A percentile compares a stretch with the other conserved stretches of the same genome.
These are phyloP conservation scores for Cyberlindnera samutprakarnensis DNA, from an alignment of 805 yeast genomes.

Conservation along the genomic window DNA sequence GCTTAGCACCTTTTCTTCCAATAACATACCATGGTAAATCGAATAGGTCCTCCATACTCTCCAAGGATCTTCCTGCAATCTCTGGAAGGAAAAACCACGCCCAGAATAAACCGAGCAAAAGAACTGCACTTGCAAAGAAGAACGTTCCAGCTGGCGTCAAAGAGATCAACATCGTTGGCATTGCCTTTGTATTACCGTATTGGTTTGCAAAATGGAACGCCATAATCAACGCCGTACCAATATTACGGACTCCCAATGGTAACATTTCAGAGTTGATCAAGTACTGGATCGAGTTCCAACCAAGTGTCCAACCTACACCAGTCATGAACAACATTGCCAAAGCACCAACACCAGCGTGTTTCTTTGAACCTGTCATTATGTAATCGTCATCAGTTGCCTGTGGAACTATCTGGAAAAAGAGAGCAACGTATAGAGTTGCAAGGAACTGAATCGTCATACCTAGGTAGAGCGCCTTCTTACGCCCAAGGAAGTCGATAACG, in stretches of 20 bases:
- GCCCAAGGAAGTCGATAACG: conserved; percentile 45
- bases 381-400: conserved; percentile 29
- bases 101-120: conserved; percentile 31
- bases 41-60: conserved; percentile 30
- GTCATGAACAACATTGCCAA: conserved; percentile 41
- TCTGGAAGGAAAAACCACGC: conserved; percentile 32
- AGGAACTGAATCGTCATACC: conserved; percentile 40
- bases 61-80: conserved; percentile 31
- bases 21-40: conserved; percentile 49
- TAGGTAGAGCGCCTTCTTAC: conserved; percentile 40
- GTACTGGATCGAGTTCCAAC: conserved; percentile 51
- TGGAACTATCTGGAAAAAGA: conserved; percentile 39
- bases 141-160: conserved; percentile 44
- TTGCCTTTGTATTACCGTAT: conserved; percentile 49
- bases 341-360: conserved; percentile 38
- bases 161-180: conserved; percentile 41
- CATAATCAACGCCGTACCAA: conserved; percentile 46
- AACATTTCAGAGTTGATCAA: conserved; percentile 47
- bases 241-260: conserved; percentile 41
- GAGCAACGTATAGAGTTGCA: conserved; percentile 38
- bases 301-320: conserved; percentile 54
- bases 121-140: conserved; percentile 40
- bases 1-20: conserved; percentile 45
- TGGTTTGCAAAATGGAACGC: conserved; percentile 49
- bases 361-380: conserved; percentile 25